phyloP scores from a whole-genome alignment of 345 rosid genomes.

The Eucalyptus lansdowneana region DNA sequence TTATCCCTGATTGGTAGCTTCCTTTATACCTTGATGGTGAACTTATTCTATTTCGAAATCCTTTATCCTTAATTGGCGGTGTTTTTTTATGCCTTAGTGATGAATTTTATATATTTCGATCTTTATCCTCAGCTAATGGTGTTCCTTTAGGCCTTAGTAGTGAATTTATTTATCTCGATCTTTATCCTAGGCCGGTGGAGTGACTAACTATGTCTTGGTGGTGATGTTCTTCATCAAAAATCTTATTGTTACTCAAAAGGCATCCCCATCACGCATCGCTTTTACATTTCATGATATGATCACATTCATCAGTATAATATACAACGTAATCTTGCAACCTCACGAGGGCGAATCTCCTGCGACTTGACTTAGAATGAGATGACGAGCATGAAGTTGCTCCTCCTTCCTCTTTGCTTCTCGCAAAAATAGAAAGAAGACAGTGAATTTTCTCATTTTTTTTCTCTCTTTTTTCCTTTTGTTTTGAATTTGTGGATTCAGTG shows the following conservation, averaged over 20 bases:
- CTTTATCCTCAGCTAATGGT: not conserved
- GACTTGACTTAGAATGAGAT: not conserved
- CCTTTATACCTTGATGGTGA: too few relatives aligned
- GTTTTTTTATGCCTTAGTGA: not conserved
- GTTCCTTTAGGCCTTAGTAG: not conserved
- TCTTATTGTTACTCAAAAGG: not conserved
- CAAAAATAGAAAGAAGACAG: not conserved
- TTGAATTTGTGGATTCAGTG: not conserved
- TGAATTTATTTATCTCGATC: not conserved
- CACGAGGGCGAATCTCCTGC: not conserved
- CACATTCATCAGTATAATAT: not conserved
- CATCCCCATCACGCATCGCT: not conserved
- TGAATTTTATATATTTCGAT: not conserved
- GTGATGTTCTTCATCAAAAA: not conserved
- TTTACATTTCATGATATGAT: not conserved
- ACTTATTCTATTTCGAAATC: too few relatives aligned
- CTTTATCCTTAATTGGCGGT: not conserved
- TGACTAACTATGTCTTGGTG: not conserved
- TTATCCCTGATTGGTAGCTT: not conserved
- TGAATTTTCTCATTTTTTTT: not conserved
- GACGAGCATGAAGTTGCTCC: not conserved
- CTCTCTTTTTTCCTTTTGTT: accelerated
- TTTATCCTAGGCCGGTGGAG: not conserved
- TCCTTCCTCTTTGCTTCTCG: not conserved
- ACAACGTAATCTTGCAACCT: not conserved